Conservation (phyloP, 805 yeast genomes). For the Kluyveromyces siamensis region DNA sequence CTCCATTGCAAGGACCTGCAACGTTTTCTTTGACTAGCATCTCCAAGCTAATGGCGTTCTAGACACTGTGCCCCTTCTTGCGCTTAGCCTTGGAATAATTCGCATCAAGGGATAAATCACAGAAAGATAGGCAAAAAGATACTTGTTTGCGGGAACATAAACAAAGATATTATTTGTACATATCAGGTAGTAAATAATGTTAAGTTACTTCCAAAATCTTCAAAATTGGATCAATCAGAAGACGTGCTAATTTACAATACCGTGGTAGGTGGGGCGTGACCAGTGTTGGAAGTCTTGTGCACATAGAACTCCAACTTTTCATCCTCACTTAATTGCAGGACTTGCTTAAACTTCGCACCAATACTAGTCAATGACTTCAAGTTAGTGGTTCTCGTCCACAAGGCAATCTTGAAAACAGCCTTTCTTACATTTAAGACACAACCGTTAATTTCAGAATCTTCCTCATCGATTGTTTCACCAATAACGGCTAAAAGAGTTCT, state of each 20-base stretch:
- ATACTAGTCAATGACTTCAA: slow-evolving; percentile 56
- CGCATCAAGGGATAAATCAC: background rate
- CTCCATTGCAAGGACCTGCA: too few relatives aligned
- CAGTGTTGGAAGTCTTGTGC: slow-evolving; percentile 26
- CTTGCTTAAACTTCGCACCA: slow-evolving; percentile 82
- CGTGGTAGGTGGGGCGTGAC: slow-evolving; percentile 27
- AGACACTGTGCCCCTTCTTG: too few relatives aligned
- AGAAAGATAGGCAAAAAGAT: background rate
- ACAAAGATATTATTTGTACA: background rate
- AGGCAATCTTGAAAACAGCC: slow-evolving; percentile 71
- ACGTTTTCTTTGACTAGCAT: too few relatives aligned
- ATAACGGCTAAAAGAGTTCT: slow-evolving; percentile 79
- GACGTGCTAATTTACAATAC: slow-evolving; percentile 22
- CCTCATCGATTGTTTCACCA: slow-evolving; percentile 89
- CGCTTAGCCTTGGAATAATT: too few relatives aligned
- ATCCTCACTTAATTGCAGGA: slow-evolving; percentile 62
- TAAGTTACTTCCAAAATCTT: background rate
- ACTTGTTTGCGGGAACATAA: background rate
- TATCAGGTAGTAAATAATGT: background rate
- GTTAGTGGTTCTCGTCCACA: slow-evolving; percentile 80
- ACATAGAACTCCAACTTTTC: slow-evolving; percentile 68
- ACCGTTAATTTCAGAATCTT: slow-evolving; percentile 84
- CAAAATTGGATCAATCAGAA: background rate
- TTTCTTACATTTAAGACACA: slow-evolving; percentile 84
- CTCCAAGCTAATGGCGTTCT: too few relatives aligned